Evolutionary conservation across 1,284 basidiomycete species (phyloP).

Genomic region (Sanghuangporus weigelae): DNA sequence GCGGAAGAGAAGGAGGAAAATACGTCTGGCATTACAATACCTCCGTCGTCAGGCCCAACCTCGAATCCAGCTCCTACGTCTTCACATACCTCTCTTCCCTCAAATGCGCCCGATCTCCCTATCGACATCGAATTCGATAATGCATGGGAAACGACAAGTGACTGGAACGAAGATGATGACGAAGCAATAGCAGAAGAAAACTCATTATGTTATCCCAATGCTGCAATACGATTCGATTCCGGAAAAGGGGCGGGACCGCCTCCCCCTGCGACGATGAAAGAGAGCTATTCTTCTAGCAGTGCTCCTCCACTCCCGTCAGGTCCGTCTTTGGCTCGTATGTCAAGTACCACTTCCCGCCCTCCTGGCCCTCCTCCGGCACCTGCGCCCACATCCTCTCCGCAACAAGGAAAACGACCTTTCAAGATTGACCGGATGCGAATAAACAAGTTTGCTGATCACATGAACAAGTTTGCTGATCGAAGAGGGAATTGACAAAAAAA

Average conservation of each 20-base stretch:
- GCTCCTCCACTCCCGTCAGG: no score
- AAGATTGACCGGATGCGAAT: no score
- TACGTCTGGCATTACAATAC: background rate
- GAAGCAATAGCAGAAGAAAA: constrained; percentile 69
- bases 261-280: no score
- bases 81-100: no score
- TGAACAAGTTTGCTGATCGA: no score
- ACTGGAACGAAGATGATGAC: constrained; percentile 85
- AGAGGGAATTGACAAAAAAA: no score
- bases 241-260: no score
- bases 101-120: background rate
- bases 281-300: no score
- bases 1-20: constrained; percentile 6
- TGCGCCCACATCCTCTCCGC: background rate
- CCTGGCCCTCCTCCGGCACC: no score
- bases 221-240: background rate
- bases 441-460: no score
- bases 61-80: background rate
- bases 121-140: constrained; percentile 90
- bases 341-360: no score
- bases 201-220: constrained; percentile 49
- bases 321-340: no score
- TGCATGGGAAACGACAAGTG: constrained; percentile 85
- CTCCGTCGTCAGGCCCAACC: constrained; percentile 4
- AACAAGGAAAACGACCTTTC: background rate